Base-by-base conservation (phyloP, 2,329 filamentous ascomycete genomes). In the Macrophomina tecta region DNA sequence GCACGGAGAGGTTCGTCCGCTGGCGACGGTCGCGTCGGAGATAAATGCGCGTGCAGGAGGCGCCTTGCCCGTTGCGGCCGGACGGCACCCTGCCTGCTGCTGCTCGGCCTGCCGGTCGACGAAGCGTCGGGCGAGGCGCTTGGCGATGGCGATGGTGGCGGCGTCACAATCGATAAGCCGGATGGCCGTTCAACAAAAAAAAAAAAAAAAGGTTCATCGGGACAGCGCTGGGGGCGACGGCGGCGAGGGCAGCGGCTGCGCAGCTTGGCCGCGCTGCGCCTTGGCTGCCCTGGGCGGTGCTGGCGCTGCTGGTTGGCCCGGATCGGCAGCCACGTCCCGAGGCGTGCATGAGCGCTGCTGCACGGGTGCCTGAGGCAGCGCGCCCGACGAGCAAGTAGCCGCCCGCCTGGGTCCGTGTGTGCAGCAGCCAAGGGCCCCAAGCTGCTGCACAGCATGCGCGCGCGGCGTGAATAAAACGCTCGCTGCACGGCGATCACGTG, bases 401-500 rank as follows among this genome's bases (percentile, higher is more conserved):
- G 58, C 58, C 58, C 30, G 42, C 30, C 58, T 18, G 58, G 58
- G 58, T 62, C 58, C 49, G 58, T 62, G 58, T 62, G 56, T 45
- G 56, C 56, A 34, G 40, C 56, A 46, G 40, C 40, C 40, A 48
- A 60, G 56, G 53, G 34, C 51, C 51, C 53, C 53, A 56, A 30
- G 53, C 53, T 42, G 55, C 56, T 61, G 56, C 58, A 60, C 56
- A 45, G 58, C 58, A 62, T 62, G 58, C 58, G 58, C 58, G 45
- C 58, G 45, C 58, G 58, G 58, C 58, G 42, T 62, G 58, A 62
- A 62, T 62, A 62, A 62, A 62, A 49, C 45, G 56, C 56, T 60
- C 40, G 40, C 38, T 60, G 56, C 56, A 60, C 40, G 58, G 58
- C 58, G 58, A 62, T 62, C 58, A 62, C 58, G 58, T 62, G 58